Percentiles rank a stretch among this genome's conserved stretches.
Evolutionary conservation across 495 filamentous ascomycete genomes (phyloP).

Genomic region (Hypoxylon cercidicola): DNA sequence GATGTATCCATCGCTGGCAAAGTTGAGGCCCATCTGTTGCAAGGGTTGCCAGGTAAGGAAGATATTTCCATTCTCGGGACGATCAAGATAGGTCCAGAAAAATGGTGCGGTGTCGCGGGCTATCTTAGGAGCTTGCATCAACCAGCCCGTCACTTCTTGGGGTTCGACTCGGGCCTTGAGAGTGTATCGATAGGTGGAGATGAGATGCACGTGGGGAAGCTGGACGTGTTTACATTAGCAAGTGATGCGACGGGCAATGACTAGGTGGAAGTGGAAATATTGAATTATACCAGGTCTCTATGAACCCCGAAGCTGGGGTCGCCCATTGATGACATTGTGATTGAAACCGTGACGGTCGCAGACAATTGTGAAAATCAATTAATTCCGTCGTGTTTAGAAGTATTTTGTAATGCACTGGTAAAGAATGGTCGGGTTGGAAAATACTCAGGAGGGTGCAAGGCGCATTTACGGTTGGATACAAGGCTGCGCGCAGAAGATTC

Average conservation of each 20-base stretch:
- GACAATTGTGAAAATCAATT: conserved; percentile 9
- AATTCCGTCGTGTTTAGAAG: not conserved
- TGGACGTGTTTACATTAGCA: conserved; percentile 46
- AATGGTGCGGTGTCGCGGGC: conserved; percentile 79
- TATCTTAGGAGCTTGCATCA: conserved; percentile 81
- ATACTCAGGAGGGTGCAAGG: conserved; percentile 8
- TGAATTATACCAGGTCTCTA: conserved; percentile 65
- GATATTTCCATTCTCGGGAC: conserved; percentile 80
- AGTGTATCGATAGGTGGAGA: conserved; percentile 81
- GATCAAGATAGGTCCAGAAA: conserved; percentile 90
- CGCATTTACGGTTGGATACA: conserved; percentile 18
- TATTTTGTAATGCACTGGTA: not conserved
- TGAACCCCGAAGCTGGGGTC: conserved; percentile 73
- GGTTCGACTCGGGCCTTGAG: conserved; percentile 70
- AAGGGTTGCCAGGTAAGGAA: conserved; percentile 88
- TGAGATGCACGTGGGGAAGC: conserved; percentile 87
- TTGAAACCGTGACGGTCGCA: conserved; percentile 9
- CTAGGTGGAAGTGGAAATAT: conserved; percentile 11
- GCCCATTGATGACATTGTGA: conserved; percentile 60
- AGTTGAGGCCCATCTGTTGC: conserved; percentile 69
- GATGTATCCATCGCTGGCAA: conserved; percentile 89
- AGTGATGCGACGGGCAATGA: conserved; percentile 15
- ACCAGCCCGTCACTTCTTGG: conserved; percentile 77
- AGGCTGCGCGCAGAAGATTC: conserved; percentile 34
- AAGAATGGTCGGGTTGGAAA: conserved; percentile 3